Percentiles rank a stretch among this genome's conserved stretches.
These are phyloP conservation scores for Stereum hirsutum DNA, from an alignment of 1,284 basidiomycete species.

Conservation along the genomic window DNA sequence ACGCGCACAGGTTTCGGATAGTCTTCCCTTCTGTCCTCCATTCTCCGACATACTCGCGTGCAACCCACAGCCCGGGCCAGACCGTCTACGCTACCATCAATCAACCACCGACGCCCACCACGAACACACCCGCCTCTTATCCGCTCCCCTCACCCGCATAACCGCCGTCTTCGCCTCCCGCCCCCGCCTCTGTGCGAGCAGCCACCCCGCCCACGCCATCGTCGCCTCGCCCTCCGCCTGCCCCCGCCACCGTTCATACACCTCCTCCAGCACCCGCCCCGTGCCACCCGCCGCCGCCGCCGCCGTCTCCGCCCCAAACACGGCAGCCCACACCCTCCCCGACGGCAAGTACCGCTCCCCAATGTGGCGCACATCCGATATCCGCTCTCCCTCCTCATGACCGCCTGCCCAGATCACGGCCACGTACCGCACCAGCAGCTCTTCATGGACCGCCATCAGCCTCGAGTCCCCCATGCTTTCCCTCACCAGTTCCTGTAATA, in stretches of 20 bases:
- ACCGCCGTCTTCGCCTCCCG: conserved; percentile 16
- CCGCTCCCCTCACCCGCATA: conserved; percentile 15
- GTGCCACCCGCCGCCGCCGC: conserved; percentile 9
- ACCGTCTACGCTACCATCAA: background rate
- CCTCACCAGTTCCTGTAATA: conserved; percentile 32
- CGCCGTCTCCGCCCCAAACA: conserved; percentile 25
- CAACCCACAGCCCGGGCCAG: too few species aligned
- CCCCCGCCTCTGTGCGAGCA: conserved; percentile 29
- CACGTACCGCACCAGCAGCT: conserved; percentile 36
- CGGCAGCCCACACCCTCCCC: conserved; percentile 32
- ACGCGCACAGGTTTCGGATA: background rate
- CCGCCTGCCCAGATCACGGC: conserved; percentile 11
- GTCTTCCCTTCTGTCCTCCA: background rate
- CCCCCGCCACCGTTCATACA: conserved; percentile 35
- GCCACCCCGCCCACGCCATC: conserved; percentile 36
- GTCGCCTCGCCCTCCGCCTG: conserved; percentile 27
- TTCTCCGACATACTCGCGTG: conserved; percentile 2
- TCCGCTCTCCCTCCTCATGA: conserved; percentile 12
- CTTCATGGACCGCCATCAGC: conserved; percentile 34
- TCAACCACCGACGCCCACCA: conserved; percentile 16
- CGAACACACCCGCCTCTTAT: conserved; percentile 11
- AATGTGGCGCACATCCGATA: conserved; percentile 30
- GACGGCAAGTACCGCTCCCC: conserved; percentile 31
- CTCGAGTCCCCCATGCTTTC: conserved; percentile 38
- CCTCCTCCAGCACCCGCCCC: conserved; percentile 24